Conservation (phyloP, 2,329 filamentous ascomycete genomes). For the Hypoxylon sp. region DNA sequence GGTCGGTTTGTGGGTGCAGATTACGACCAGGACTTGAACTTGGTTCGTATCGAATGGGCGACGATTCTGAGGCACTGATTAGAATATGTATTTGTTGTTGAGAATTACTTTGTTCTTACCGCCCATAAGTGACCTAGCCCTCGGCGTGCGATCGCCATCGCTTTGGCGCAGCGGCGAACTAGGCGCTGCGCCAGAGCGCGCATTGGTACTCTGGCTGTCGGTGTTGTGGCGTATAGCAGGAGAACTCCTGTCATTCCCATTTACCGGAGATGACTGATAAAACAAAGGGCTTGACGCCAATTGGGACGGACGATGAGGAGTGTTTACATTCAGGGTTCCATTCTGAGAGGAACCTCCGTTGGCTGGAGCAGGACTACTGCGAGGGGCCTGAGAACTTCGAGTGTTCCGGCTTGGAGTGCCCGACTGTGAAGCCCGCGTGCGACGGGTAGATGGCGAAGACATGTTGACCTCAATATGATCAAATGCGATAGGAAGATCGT, state of each 20-base stretch:
- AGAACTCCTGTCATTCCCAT: conserved; percentile 59
- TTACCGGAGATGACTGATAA: conserved; percentile 69
- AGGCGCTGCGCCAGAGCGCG: conserved; percentile 57
- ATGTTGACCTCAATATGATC: conserved; percentile 58
- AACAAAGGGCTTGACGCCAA: conserved; percentile 86
- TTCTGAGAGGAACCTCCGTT: conserved; percentile 43
- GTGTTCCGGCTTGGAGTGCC: conserved; percentile 68
- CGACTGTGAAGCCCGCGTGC: conserved; percentile 69
- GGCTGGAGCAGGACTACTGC: conserved; percentile 60
- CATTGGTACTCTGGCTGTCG: conserved; percentile 67
- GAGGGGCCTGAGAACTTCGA: conserved; percentile 69
- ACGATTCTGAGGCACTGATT: conserved; percentile 76
- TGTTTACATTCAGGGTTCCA: conserved; percentile 54
- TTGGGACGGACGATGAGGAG: conserved; percentile 64
- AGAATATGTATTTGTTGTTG: conserved; percentile 16
- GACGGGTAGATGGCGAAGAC: conserved; percentile 73
- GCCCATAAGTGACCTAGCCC: conserved; percentile 74
- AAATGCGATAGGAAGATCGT: conserved; percentile 13
- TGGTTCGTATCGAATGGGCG: conserved; percentile 89
- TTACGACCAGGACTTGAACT: conserved; percentile 87
- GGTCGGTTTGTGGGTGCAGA: conserved; percentile 74
- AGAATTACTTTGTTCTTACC: conserved; percentile 63
- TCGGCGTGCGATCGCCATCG: conserved; percentile 78
- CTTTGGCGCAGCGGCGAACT: conserved; percentile 73
- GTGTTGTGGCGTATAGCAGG: conserved; percentile 72